Evolutionary conservation across 2,329 filamentous ascomycete species (phyloP).

Genomic region (Setomelanomma holmii): DNA sequence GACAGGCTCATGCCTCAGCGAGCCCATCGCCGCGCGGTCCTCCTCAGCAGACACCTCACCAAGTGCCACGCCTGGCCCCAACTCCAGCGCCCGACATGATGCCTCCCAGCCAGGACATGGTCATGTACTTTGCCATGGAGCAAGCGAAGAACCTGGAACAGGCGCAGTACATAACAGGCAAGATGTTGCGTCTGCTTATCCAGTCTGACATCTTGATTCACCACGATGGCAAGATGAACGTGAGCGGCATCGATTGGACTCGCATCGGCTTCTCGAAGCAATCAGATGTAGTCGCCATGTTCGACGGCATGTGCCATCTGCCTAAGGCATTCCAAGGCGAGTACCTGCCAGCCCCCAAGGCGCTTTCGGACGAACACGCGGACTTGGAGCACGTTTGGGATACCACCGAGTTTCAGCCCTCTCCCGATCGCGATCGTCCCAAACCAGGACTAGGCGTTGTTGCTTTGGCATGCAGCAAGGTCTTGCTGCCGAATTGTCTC

Average conservation of each 20-base stretch:
- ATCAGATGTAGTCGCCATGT: conserved; percentile 20
- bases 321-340: conserved; percentile 34
- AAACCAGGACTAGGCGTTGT: conserved; percentile 29
- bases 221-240: conserved; percentile 32
- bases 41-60: neutral
- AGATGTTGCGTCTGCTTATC: conserved; percentile 36
- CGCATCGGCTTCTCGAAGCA: conserved; percentile 35
- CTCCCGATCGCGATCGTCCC: conserved; percentile 15
- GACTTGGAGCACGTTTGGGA: too few relatives aligned
- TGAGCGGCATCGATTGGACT: conserved; percentile 31
- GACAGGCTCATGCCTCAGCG: neutral
- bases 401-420: conserved; percentile 30
- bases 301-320: conserved; percentile 37
- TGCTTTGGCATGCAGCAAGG: conserved; percentile 37
- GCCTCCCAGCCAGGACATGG: conserved; percentile 6
- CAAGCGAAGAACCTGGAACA: conserved; percentile 36
- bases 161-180: conserved; percentile 28
- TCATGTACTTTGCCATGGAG: conserved; percentile 29
- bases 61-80: neutral
- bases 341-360: conserved; percentile 34
- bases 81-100: neutral
- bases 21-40: neutral
- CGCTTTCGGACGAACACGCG: conserved; percentile 31
- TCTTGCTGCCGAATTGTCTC: conserved; percentile 25
- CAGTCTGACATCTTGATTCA: conserved; percentile 37